Evolutionary conservation across 78 protist genomes (phyloP).

Genomic region (Polysphondylium violaceum): DNA sequence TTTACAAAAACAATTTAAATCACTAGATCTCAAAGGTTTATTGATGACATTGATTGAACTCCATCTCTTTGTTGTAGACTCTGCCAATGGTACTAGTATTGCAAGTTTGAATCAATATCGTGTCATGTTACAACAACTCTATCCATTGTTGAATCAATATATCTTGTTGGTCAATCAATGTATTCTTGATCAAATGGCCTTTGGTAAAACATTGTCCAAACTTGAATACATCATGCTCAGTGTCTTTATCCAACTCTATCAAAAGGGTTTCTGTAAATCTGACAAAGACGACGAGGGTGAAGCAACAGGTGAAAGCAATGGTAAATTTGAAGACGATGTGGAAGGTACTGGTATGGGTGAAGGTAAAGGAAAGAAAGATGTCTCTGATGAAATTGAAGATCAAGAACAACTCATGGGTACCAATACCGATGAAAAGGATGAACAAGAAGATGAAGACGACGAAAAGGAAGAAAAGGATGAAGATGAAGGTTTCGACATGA

Average conservation of each 20-base stretch:
- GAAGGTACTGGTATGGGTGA: constrained; percentile 92
- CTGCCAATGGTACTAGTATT: not conserved
- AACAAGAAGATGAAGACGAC: constrained; percentile 54
- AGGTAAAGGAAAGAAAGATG: constrained; percentile 92
- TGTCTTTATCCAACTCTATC: constrained; percentile 63
- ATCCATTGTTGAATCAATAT: constrained; percentile 67
- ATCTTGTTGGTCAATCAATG: constrained; percentile 30
- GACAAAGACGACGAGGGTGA: constrained; percentile 39
- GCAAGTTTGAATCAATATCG: not conserved
- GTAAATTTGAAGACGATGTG: constrained; percentile 76
- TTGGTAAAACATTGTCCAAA: constrained; percentile 65
- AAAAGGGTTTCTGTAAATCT: constrained; percentile 87
- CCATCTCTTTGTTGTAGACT: not conserved
- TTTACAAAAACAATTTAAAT: constrained; percentile 2
- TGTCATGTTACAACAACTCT: constrained; percentile 6
- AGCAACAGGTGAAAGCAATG: constrained; percentile 14
- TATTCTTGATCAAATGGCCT: constrained; percentile 1
- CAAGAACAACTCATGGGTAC: constrained; percentile 55
- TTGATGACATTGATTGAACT: not conserved
- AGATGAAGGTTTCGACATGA: constrained; percentile 89
- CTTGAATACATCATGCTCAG: constrained; percentile 53
- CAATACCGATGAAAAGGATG: constrained; percentile 35
- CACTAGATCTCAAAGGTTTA: constrained; percentile 6
- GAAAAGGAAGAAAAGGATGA: constrained; percentile 65
- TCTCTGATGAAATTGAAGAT: constrained; percentile 81